Evolutionary conservation across 345 rosid species (phyloP).

Genomic region (Salix caprea): DNA sequence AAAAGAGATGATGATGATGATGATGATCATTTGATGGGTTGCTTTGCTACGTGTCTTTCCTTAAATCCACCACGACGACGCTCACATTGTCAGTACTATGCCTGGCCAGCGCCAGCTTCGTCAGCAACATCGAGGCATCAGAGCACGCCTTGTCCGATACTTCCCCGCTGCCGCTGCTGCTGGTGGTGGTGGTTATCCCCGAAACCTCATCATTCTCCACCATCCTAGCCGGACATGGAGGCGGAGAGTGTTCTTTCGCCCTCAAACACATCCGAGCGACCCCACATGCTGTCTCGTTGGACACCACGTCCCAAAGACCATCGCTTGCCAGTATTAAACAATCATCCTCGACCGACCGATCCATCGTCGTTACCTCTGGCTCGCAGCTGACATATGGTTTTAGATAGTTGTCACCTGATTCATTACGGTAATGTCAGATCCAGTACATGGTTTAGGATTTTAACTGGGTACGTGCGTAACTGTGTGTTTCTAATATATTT

Average conservation of each 20-base stretch:
- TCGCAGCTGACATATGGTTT: conserved; percentile 37
- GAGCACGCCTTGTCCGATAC: conserved; percentile 52
- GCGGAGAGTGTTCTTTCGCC: conserved; percentile 16
- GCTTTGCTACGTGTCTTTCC: conserved; percentile 35
- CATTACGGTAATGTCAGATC: not conserved
- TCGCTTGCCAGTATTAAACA: conserved; percentile 45
- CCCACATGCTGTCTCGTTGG: conserved; percentile 32
- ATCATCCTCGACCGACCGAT: conserved; percentile 31
- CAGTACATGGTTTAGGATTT: not conserved
- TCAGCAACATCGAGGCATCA: conserved; percentile 65
- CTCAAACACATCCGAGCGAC: conserved; percentile 26
- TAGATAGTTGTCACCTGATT: conserved; percentile 36
- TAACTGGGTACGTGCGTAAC: not conserved
- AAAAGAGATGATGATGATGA: not conserved
- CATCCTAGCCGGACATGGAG: not conserved
- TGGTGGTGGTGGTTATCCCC: not conserved
- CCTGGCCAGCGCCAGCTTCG: conserved; percentile 73
- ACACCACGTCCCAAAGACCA: conserved; percentile 45
- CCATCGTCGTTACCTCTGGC: conserved; percentile 38
- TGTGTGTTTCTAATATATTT: not conserved
- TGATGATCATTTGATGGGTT: not conserved
- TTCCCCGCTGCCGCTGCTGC: conserved; percentile 5
- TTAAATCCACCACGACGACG: conserved; percentile 75
- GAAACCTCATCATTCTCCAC: conserved; percentile 2
- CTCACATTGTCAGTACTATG: conserved; percentile 79